Conservation (phyloP, 768 basidiomycete genomes). For the Dentipellis fragilis region DNA sequence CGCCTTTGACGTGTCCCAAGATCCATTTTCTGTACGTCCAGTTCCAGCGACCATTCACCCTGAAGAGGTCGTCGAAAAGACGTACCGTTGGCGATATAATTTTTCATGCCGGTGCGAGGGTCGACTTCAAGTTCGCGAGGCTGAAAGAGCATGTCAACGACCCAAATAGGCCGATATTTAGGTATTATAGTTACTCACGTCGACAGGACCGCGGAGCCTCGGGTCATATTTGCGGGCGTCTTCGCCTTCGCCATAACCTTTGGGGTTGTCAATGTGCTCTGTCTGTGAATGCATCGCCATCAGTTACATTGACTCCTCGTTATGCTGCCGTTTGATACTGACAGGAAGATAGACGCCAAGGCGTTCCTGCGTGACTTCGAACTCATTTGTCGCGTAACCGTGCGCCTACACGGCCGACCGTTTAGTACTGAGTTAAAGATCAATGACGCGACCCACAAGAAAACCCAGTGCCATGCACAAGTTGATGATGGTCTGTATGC, state of each 20-base stretch:
- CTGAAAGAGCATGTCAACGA: slow-evolving; percentile 21
- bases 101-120: slow-evolving; percentile 85
- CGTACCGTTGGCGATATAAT: slow-evolving; percentile 23
- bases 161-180: neutral
- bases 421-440: no score
- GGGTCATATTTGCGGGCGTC: slow-evolving; percentile 75
- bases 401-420: slow-evolving; percentile 38
- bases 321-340: slow-evolving; percentile 14
- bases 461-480: slow-evolving; percentile 88
- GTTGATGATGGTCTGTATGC: slow-evolving; percentile 69
- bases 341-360: slow-evolving; percentile 82
- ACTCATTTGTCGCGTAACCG: slow-evolving; percentile 75
- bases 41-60: neutral
- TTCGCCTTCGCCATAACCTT: slow-evolving; percentile 77
- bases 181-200: slow-evolving; percentile 32
- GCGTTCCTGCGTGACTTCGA: slow-evolving; percentile 77
- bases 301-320: neutral
- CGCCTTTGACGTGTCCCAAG: slow-evolving; percentile 85
- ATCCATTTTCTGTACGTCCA: slow-evolving; percentile 40
- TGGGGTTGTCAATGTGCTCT: slow-evolving; percentile 90
- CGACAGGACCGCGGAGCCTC: slow-evolving; percentile 70
- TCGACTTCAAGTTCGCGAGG: slow-evolving; percentile 82
- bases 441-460: slow-evolving; percentile 35
- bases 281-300: slow-evolving; percentile 27
- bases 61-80: neutral